phyloP scores from a whole-genome alignment of 1,284 basidiomycete species.

The Agroathelia rolfsii region DNA sequence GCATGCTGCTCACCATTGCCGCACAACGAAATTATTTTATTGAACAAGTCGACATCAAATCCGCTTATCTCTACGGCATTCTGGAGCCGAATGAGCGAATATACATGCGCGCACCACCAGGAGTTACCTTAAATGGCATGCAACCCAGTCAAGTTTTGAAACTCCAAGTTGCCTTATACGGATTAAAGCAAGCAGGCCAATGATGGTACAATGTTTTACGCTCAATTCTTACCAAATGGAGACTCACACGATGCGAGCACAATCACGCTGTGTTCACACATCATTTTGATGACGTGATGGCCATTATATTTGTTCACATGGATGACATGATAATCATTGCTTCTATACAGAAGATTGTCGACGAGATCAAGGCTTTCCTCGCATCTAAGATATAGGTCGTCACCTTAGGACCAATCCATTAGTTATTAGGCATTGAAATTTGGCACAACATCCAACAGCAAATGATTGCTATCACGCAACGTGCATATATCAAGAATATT shows the following conservation, averaged over 20 bases:
- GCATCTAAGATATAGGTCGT: constrained; percentile 22
- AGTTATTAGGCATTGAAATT: constrained; percentile 28
- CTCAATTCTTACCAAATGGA: too few relatives aligned
- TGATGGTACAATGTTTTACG: constrained; percentile 21
- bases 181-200: constrained; percentile 21
- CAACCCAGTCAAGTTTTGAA: constrained; percentile 6
- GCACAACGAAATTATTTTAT: constrained; percentile 16
- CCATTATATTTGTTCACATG: constrained; percentile 21
- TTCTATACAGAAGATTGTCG: constrained; percentile 10
- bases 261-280: too few relatives aligned
- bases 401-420: constrained; percentile 22
- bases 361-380: constrained; percentile 17
- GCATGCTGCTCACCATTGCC: constrained; percentile 21
- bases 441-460: constrained; percentile 14
- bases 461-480: constrained; percentile 23
- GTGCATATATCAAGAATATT: constrained; percentile 22
- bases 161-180: constrained; percentile 22
- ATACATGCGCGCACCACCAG: constrained; percentile 20
- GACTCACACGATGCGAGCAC: too few relatives aligned
- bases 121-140: constrained; percentile 11
- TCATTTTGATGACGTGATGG: too few relatives aligned
- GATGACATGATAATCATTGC: constrained; percentile 22
- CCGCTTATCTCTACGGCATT: constrained; percentile 20
- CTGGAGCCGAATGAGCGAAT: constrained; percentile 17
- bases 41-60: constrained; percentile 21